These are phyloP conservation scores for Baudoinia panamericana DNA, from an alignment of 495 filamentous ascomycete genomes.

Conservation along the genomic window DNA sequence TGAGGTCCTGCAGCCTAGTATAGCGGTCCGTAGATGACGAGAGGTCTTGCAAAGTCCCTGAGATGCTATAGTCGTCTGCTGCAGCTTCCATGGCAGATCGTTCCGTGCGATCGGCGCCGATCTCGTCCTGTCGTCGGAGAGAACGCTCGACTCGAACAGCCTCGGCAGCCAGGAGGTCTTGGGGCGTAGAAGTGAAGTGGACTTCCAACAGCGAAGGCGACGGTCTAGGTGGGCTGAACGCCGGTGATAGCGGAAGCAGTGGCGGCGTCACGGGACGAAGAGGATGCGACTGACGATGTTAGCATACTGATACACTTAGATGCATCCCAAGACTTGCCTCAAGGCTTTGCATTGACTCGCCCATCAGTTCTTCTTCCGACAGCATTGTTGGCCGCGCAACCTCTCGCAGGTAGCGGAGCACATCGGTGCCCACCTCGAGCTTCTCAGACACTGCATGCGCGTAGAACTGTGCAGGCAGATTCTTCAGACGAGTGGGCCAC, in stretches of 20 bases:
- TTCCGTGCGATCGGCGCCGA: neutral
- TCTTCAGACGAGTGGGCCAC: slow-evolving; percentile 32
- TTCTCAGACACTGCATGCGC: slow-evolving; percentile 31
- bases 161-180: slow-evolving; percentile 14
- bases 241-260: slow-evolving; percentile 37
- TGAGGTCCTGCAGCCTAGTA: slow-evolving; percentile 21
- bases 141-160: neutral
- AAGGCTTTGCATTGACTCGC: slow-evolving; percentile 9
- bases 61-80: no score
- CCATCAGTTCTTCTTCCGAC: neutral
- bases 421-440: slow-evolving; percentile 32
- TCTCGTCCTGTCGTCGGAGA: neutral
- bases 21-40: slow-evolving; percentile 14
- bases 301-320: slow-evolving; percentile 3
- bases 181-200: slow-evolving; percentile 12
- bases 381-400: neutral
- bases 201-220: neutral
- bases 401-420: slow-evolving; percentile 28
- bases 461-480: slow-evolving; percentile 21
- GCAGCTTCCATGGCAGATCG: neutral
- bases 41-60: no score
- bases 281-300: slow-evolving; percentile 25
- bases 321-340: slow-evolving; percentile 22
- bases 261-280: slow-evolving; percentile 43
- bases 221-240: slow-evolving; percentile 4